Conservation (phyloP, 768 basidiomycete species). For the Suillus clintonianus region DNA sequence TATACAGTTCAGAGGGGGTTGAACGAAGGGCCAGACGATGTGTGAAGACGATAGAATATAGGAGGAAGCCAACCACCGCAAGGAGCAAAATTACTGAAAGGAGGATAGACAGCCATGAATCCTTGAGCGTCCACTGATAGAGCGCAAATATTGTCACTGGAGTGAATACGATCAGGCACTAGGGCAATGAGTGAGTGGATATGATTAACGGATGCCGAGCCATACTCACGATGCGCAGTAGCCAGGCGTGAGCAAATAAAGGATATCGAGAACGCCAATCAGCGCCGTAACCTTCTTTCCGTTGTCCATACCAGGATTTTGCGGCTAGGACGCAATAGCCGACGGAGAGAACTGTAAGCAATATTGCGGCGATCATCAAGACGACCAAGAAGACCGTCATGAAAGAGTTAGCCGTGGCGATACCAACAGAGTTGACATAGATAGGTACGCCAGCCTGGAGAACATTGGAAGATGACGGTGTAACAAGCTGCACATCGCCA, state of each 20-base stretch:
- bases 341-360: constrained; percentile 50
- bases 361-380: constrained; percentile 68
- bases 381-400: constrained; percentile 82
- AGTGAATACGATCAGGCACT: constrained; percentile 64
- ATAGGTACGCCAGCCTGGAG: constrained; percentile 83
- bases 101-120: constrained; percentile 85
- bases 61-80: constrained; percentile 47
- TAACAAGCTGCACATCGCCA: constrained; percentile 63
- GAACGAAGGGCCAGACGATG: constrained; percentile 46
- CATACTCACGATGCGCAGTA: constrained; percentile 63
- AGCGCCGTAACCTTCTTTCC: constrained; percentile 16
- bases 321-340: constrained; percentile 48
- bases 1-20: constrained; percentile 40
- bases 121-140: constrained; percentile 89
- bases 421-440: constrained; percentile 73
- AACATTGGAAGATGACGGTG: constrained; percentile 59
- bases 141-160: constrained; percentile 80
- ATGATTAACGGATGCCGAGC: constrained; percentile 3
- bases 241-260: constrained; percentile 59
- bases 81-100: constrained; percentile 74
- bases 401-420: constrained; percentile 86
- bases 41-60: constrained; percentile 50
- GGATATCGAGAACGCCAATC: constrained; percentile 38
- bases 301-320: constrained; percentile 17
- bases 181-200: constrained; percentile 3